These are phyloP conservation scores for Rhamnella rubrinervis DNA, from an alignment of 331 rosid species.

Conservation along the genomic window DNA sequence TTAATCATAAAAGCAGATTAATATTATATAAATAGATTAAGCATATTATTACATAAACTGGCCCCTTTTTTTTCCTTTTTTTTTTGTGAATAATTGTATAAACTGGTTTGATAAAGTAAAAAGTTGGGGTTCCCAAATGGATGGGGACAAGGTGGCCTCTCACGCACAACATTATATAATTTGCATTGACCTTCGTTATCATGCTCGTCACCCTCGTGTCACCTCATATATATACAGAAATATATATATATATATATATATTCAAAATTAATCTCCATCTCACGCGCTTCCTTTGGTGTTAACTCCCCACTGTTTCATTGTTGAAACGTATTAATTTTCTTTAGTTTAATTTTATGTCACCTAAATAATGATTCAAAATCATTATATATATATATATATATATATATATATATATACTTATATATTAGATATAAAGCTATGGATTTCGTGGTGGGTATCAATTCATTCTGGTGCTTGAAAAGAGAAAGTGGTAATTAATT, in stretches of 20 bases:
- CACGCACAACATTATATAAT: constrained; percentile 24
- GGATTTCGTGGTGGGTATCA: too few species aligned
- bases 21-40: constrained; percentile 4
- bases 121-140: constrained; percentile 27
- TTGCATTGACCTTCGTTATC: constrained; percentile 31
- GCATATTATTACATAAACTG: background rate
- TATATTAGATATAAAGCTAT: too few species aligned
- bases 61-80: background rate
- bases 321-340: too few species aligned
- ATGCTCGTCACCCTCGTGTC: constrained; percentile 37
- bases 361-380: too few species aligned
- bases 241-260: too few species aligned
- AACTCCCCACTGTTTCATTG: background rate
- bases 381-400: too few species aligned
- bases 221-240: too few species aligned
- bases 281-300: constrained; percentile 27
- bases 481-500: too few species aligned
- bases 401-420: too few species aligned
- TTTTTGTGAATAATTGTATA: background rate
- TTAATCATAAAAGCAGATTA: background rate
- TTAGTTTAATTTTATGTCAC: too few species aligned
- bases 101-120: background rate
- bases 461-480: too few species aligned
- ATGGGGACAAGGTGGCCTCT: constrained; percentile 39
- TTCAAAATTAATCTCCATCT: background rate